These are phyloP conservation scores for Cytospora paraplurivora DNA, from an alignment of 2,329 filamentous ascomycete species.

Conservation along the genomic window DNA sequence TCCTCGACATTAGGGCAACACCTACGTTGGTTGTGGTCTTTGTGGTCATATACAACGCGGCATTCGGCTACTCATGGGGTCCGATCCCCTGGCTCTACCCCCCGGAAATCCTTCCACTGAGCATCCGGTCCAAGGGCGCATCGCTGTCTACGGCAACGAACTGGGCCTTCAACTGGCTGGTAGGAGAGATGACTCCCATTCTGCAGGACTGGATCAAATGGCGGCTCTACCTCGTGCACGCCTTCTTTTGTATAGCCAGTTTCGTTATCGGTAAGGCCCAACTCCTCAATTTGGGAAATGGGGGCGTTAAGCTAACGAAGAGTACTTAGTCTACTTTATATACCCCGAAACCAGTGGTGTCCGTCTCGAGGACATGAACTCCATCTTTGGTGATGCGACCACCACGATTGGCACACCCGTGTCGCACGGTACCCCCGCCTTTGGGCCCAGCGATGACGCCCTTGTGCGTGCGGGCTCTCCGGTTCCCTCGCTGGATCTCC, in stretches of 20 bases:
- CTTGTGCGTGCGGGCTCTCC: constrained; percentile 79
- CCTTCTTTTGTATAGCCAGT: constrained; percentile 93
- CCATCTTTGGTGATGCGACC: constrained; percentile 89
- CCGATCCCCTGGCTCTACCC: constrained; percentile 98
- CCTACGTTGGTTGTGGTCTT: constrained; percentile 86
- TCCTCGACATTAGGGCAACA: constrained; percentile 76
- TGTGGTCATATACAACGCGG: constrained; percentile 98
- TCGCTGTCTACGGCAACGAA: constrained; percentile 95
- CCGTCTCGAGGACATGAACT: constrained; percentile 94
- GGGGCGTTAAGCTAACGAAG: constrained; percentile 30
- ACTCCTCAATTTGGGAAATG: not conserved
- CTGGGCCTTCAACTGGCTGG: constrained; percentile 98
- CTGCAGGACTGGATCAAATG: constrained; percentile 90
- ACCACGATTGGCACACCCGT: constrained; percentile 75
- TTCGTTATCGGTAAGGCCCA: constrained; percentile 83
- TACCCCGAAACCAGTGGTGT: constrained; percentile 97
- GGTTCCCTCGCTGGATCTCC: constrained; percentile 73
- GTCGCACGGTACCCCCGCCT: constrained; percentile 75
- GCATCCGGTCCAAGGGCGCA: constrained; percentile 94
- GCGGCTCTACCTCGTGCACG: constrained; percentile 92
- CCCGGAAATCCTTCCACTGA: constrained; percentile 95
- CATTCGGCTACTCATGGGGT: constrained; percentile 94
- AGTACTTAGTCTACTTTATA: constrained; percentile 80
- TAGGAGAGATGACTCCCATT: constrained; percentile 92
- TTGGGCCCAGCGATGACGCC: constrained; percentile 75